Evolutionary conservation across 2,329 filamentous ascomycete genomes (phyloP).

Genomic region (Berkeleyomyces basicola): DNA sequence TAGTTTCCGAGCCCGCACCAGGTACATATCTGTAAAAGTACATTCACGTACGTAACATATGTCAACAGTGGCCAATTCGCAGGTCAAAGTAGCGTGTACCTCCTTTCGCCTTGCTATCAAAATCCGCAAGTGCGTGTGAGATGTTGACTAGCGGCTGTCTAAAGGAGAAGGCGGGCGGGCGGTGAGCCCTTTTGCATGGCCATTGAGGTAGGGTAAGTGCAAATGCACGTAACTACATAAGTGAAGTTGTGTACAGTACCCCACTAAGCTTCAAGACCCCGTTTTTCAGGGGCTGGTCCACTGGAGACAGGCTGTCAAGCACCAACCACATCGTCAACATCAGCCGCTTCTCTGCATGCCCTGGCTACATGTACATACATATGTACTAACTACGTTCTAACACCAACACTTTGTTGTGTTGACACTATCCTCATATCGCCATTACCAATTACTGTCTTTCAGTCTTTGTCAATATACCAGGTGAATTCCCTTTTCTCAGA

Average conservation of each 20-base stretch:
- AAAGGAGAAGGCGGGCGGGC: background rate
- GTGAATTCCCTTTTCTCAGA: no score
- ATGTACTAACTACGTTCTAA: background rate
- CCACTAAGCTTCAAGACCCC: background rate
- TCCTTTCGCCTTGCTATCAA: background rate
- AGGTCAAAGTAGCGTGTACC: background rate
- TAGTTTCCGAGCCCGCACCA: background rate
- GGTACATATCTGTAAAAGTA: no score
- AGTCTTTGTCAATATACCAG: no score
- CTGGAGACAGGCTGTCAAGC: background rate
- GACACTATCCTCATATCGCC: no score
- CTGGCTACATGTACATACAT: background rate
- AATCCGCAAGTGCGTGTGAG: background rate
- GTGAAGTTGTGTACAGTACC: background rate
- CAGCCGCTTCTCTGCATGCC: no score
- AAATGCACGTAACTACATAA: background rate
- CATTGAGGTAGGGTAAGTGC: background rate
- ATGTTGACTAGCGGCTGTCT: background rate
- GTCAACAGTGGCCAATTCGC: background rate
- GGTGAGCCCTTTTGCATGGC: background rate
- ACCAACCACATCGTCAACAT: background rate
- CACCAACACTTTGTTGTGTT: no score
- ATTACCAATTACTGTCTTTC: no score
- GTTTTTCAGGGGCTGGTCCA: background rate
- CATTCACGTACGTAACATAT: background rate